Evolutionary conservation across 2,329 filamentous ascomycete genomes (phyloP).

Genomic region (Fusarium penzigii): DNA sequence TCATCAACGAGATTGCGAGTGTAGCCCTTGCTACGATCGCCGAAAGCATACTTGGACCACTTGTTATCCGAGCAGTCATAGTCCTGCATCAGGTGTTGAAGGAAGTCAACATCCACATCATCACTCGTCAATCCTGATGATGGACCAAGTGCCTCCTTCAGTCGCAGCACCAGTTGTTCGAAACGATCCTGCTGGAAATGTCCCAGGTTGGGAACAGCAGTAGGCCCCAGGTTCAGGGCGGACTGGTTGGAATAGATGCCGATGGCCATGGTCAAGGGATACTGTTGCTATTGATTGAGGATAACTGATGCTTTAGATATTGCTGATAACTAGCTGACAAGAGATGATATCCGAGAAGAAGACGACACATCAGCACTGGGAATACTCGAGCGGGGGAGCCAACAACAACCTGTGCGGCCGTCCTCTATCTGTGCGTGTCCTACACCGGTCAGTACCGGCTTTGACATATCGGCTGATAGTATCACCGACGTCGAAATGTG

Average conservation of each 20-base stretch:
- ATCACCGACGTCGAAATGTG: constrained; percentile 31
- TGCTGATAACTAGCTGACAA: constrained; percentile 3
- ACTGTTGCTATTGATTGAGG: constrained; percentile 16
- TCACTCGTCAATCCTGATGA: constrained; percentile 80
- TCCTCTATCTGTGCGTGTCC: constrained; percentile 18
- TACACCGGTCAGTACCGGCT: constrained; percentile 27
- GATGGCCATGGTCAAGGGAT: constrained; percentile 36
- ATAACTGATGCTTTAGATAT: constrained; percentile 9
- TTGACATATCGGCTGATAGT: constrained; percentile 30
- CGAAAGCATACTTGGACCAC: constrained; percentile 75
- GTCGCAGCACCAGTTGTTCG: constrained; percentile 68
- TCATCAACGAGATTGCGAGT: constrained; percentile 89
- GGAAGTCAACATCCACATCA: constrained; percentile 73
- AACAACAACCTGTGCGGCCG: constrained; percentile 20
- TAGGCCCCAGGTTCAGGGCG: constrained; percentile 16
- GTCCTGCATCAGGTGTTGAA: constrained; percentile 71
- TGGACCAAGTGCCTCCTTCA: constrained; percentile 74
- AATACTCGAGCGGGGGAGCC: constrained; percentile 26
- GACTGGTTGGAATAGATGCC: constrained; percentile 31
- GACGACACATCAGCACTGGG: constrained; percentile 28
- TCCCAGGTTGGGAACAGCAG: constrained; percentile 23
- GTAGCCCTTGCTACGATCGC: constrained; percentile 70
- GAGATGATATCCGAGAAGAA: constrained; percentile 16
- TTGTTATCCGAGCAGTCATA: constrained; percentile 70
- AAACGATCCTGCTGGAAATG: constrained; percentile 51